Conservation (phyloP, 345 rosid genomes). For the Boechera retrofracta region DNA sequence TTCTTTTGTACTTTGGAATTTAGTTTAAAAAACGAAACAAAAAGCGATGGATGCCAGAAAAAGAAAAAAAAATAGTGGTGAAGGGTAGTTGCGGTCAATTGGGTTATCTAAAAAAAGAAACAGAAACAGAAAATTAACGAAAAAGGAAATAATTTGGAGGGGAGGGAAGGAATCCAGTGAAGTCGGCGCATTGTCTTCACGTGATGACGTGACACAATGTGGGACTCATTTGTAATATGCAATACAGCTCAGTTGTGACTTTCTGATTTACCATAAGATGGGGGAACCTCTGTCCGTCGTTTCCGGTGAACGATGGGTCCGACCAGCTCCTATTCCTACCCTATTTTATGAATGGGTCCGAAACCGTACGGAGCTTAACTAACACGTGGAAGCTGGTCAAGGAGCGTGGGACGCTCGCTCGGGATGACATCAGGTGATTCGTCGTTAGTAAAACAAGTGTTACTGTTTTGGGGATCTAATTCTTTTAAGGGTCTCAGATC, state of each 20-base stretch:
- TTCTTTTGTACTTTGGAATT: neutral
- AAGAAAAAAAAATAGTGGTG: constrained; percentile 28
- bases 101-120: constrained; percentile 32
- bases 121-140: constrained; percentile 31
- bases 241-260: constrained; percentile 31
- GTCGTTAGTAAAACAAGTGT: constrained; percentile 4
- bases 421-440: constrained; percentile 25
- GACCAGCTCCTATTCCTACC: neutral
- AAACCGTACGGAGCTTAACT: neutral
- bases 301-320: constrained; percentile 34
- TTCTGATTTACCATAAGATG: constrained; percentile 10
- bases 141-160: constrained; percentile 35
- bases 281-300: constrained; percentile 36
- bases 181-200: constrained; percentile 45
- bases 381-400: constrained; percentile 32
- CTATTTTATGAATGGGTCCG: neutral
- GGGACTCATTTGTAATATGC: constrained; percentile 19
- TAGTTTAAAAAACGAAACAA: neutral
- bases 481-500: neutral
- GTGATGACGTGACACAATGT: constrained; percentile 44
- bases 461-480: constrained; percentile 27
- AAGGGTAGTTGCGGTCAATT: constrained; percentile 42
- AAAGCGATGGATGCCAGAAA: constrained; percentile 15
- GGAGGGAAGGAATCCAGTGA: constrained; percentile 31
- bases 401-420: constrained; percentile 34